Base-by-base conservation (phyloP, 2,329 filamentous ascomycete species). In the Ascochyta viciae-villosae region DNA sequence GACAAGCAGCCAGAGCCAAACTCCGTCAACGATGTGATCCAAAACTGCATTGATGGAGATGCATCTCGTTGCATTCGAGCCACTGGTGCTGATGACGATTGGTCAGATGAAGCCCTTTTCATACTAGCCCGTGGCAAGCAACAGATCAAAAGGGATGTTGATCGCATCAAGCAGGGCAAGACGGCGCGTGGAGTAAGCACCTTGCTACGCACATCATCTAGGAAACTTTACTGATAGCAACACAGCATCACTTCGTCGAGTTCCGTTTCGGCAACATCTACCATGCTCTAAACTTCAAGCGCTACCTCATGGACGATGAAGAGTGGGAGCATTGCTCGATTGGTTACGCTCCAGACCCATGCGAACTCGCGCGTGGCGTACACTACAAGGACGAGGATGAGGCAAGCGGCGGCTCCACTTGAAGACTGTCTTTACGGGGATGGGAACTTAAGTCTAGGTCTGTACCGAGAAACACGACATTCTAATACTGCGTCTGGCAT, bases 211-310 rank as follows among this genome's bases (percentile, higher is more conserved):
- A 6, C 2, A 22, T 31, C 19, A 26, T 29, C 6, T 12, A 19
- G 7, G 12, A 13, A 9, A 4, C 7, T 12, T 13, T 26, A 10
- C 65, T 68, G 50, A 68, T 22, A 29, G 3, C 24, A 13, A 19
- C 23, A 16, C 51, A 82, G 79, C 70, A 73, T 29, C 74, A 76
- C 37, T 77, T 72, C 29, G 75, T 81, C n/a, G 70, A 76, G 27
- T 82, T 82, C 62, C 78, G 80, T 8, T 83, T 83, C 65, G 75
- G 72, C 39, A 79, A 74, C 57, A 79, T 83, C 53, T 70, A 74
- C 23, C 69, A 82, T 49, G 80, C 81, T 0, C 73, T 80, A 15
- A 71, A 70, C 19, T 83, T 83, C 72, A 77, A 75, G 51, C 67
- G 71, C 2, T 54, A 68, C 23, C 66, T 83, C 12, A 52, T 70